Evolutionary conservation across 73 alveolate genomes (phyloP).

Genomic region (Paramecium sonneborni): DNA sequence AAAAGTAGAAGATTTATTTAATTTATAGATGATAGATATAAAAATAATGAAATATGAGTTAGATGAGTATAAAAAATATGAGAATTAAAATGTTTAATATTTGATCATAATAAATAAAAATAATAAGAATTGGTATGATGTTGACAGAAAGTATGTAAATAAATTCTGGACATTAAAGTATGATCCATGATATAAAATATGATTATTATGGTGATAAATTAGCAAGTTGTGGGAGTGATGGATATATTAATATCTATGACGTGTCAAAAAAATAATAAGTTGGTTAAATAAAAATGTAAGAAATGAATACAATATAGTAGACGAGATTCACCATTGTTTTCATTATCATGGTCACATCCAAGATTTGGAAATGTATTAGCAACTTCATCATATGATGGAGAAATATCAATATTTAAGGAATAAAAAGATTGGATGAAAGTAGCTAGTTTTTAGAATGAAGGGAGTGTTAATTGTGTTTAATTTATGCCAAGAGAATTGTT

Average conservation of each 20-base stretch:
- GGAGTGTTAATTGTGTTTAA: constrained; percentile 26
- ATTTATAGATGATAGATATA: background rate
- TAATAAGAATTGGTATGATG: background rate
- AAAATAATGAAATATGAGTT: too few relatives aligned
- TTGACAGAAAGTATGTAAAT: background rate
- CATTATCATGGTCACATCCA: constrained; percentile 84
- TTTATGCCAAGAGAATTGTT: background rate
- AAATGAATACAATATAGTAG: background rate
- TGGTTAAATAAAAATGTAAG: background rate
- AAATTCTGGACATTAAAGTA: constrained; percentile 49
- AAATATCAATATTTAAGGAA: constrained; percentile 41
- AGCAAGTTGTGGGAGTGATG: constrained; percentile 72
- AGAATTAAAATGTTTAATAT: background rate
- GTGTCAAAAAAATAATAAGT: constrained; percentile 49
- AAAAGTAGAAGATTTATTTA: background rate
- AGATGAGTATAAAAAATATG: too few relatives aligned
- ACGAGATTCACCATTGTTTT: constrained; percentile 64
- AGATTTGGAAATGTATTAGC: constrained; percentile 76
- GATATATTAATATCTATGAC: constrained; percentile 63
- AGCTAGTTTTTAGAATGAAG: background rate
- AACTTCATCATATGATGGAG: constrained; percentile 72
- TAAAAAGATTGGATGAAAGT: constrained; percentile 43
- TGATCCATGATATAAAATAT: constrained; percentile 68
- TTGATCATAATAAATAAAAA: background rate
- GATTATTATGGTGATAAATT: constrained; percentile 78